A percentile compares a stretch with the other conserved stretches of the same genome.
These are phyloP conservation scores for Annulohypoxylon bovei DNA, from an alignment of 495 filamentous ascomycete species.

Conservation along the genomic window DNA sequence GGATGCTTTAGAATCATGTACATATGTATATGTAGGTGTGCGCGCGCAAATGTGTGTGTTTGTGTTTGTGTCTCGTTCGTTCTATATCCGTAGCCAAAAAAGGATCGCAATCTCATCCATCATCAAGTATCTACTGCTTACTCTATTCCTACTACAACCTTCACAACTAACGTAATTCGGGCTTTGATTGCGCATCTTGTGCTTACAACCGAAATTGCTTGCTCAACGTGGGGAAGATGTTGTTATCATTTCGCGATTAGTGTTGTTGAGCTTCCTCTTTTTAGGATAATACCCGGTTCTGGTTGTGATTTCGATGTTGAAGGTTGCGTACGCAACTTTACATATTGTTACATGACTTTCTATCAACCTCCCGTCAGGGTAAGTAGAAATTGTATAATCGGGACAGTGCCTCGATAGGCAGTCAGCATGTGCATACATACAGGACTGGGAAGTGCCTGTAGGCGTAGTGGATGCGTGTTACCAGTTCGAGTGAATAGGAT, in stretches of 20 bases:
- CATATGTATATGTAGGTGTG: constrained; percentile 2
- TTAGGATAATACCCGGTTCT: constrained; percentile 21
- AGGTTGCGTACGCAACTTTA: constrained; percentile 7
- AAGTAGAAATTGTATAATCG: constrained; percentile 17
- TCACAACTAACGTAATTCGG: constrained; percentile 21
- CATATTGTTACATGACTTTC: constrained; percentile 22
- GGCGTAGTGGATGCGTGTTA: constrained; percentile 28
- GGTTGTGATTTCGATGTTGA: constrained; percentile 4
- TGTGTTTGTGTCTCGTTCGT: constrained; percentile 12
- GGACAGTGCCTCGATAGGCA: constrained; percentile 38
- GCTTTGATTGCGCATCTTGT: constrained; percentile 20
- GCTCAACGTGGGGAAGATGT: constrained; percentile 1
- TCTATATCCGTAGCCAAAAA: constrained; percentile 22
- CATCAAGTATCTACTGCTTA: constrained; percentile 29
- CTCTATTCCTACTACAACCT: constrained; percentile 16
- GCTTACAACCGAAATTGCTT: constrained; percentile 29
- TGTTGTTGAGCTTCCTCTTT: constrained; percentile 29
- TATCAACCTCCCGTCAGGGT: constrained; percentile 33
- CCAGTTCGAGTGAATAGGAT: constrained; percentile 22
- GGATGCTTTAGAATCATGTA: constrained; percentile 21
- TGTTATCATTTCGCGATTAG: constrained; percentile 33
- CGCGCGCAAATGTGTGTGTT: background rate
- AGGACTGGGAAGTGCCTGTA: constrained; percentile 8
- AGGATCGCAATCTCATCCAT: constrained; percentile 22
- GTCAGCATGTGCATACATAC: constrained; percentile 31